A percentile compares a stretch with the other conserved stretches of the same genome.
Evolutionary conservation across 192 early-diverging fungal genomes (phyloP).

Genomic region (Backusella circina): DNA sequence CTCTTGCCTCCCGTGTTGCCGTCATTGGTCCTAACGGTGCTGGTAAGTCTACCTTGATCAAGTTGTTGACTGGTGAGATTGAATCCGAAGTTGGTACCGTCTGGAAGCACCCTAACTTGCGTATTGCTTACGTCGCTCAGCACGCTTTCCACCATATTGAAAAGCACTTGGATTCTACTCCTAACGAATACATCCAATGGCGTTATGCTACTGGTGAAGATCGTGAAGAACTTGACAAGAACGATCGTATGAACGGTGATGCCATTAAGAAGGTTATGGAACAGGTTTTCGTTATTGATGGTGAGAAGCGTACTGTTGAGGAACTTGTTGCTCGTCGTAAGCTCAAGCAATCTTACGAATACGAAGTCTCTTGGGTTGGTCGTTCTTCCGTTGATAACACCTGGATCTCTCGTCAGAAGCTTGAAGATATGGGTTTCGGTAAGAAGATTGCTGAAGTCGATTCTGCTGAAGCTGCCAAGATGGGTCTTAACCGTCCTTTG

Average conservation of each 20-base stretch:
- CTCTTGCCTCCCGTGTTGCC: conserved; percentile 75
- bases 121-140: conserved; percentile 82
- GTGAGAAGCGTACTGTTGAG: conserved; percentile 62
- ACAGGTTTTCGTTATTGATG: conserved; percentile 48
- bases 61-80: conserved; percentile 77
- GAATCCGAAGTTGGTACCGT: conserved; percentile 67
- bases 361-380: conserved; percentile 75
- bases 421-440: conserved; percentile 70
- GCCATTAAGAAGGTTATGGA: conserved; percentile 61
- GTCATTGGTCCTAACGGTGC: conserved; percentile 76
- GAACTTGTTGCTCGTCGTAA: conserved; percentile 69
- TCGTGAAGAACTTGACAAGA: conserved; percentile 75
- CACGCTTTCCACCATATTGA: conserved; percentile 88
- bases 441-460: conserved; percentile 78
- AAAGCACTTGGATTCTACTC: conserved; percentile 71
- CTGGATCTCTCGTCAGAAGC: conserved; percentile 70
- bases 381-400: conserved; percentile 61
- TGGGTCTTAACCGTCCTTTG: conserved; percentile 69
- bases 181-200: conserved; percentile 81
- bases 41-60: conserved; percentile 70
- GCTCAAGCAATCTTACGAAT: conserved; percentile 78
- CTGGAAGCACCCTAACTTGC: conserved; percentile 81
- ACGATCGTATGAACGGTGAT: conserved; percentile 61
- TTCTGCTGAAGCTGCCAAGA: conserved; percentile 71
- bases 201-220: conserved; percentile 76